Base-by-base conservation (phyloP, 1,284 basidiomycete genomes). In the Ustilago crameri region DNA sequence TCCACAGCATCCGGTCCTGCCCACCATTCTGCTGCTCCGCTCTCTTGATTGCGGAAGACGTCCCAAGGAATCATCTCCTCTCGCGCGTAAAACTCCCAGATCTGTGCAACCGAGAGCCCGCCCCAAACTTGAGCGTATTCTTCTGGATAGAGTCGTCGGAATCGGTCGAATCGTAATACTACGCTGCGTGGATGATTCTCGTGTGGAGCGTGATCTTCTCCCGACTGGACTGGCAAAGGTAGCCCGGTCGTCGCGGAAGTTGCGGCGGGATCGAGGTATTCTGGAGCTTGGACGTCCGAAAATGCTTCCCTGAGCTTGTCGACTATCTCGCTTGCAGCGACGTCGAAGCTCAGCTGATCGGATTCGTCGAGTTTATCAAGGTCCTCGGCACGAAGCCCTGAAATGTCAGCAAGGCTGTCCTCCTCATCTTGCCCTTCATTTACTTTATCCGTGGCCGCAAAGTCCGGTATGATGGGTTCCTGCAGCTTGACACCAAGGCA, bases 91-190 rank as follows among this genome's bases (percentile, higher is more conserved):
- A 79, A 80, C 26, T 80, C 75, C 81, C 79, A 81, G 10, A 76
- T 73, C 47, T 69, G 70, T 0, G 75, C 71, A 2, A 82, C 55
- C 0, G 78, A 78, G 4, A 82, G 61, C 2, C 80, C 76, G 26
- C 80, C 81, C 80, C 80, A 82, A 2, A 76, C 64, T 40, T 74
- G 55, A 3, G 63, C 49, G 53, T 81, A 82, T 44, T 81, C 78
- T 12, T 68, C 60, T 2, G 69, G 59, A 30, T 76, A 82, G 15
- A 41, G 53, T 3, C 44, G 40, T 1, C 80, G 74, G 74, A 76
- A 81, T 2, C 65, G 62, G 10, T 48, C 26, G 43, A 82, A 82
- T 2, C 81, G 73, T 12, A 65, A 42, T 24, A 76, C 74, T 9
- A 82, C 44, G 27, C 72, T 70, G 0, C 57, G 51, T 3, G 77